Percentiles rank a stretch among this genome's conserved stretches.
Evolutionary conservation across 2,329 filamentous ascomycete genomes (phyloP).

Genomic region (Colletotrichum karsti): DNA sequence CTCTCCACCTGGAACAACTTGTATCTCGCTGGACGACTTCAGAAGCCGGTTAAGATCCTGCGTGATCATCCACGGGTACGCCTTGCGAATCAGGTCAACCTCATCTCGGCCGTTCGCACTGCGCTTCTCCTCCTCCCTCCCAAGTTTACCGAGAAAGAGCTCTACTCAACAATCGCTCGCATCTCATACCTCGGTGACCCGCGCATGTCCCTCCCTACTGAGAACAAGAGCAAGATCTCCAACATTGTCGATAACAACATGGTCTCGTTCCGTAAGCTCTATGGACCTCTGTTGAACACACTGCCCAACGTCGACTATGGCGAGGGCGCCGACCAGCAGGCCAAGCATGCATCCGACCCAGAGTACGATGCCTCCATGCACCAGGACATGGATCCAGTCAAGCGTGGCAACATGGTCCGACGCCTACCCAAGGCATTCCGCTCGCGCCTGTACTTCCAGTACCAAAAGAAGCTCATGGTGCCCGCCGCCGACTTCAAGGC

Average conservation of each 20-base stretch:
- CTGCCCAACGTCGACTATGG: conserved; percentile 88
- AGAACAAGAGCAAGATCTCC: conserved; percentile 89
- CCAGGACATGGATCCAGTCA: conserved; percentile 93
- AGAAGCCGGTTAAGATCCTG: conserved; percentile 98
- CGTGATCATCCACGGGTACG: conserved; percentile 92
- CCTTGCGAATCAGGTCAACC: conserved; percentile 94
- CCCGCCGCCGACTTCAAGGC: conserved; percentile 83
- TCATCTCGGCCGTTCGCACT: conserved; percentile 89
- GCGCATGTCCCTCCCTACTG: conserved; percentile 90
- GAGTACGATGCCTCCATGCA: conserved; percentile 72
- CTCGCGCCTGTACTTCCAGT: conserved; percentile 91
- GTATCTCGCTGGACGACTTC: conserved; percentile 94
- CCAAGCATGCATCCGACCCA: conserved; percentile 58
- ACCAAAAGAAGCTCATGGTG: conserved; percentile 89
- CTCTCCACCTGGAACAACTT: conserved; percentile 92
- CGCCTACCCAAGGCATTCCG: conserved; percentile 88
- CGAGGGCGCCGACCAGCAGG: conserved; percentile 61
- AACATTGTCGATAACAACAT: conserved; percentile 96
- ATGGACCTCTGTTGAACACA: conserved; percentile 87
- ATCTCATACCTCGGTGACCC: conserved; percentile 96
- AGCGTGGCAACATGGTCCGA: conserved; percentile 95
- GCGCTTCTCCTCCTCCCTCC: conserved; percentile 87
- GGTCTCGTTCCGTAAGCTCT: conserved; percentile 89
- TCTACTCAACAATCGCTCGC: conserved; percentile 91
- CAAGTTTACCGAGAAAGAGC: conserved; percentile 83